These are phyloP conservation scores for Suhomyces faveliae DNA, from an alignment of 805 yeast species.

Conservation along the genomic window DNA sequence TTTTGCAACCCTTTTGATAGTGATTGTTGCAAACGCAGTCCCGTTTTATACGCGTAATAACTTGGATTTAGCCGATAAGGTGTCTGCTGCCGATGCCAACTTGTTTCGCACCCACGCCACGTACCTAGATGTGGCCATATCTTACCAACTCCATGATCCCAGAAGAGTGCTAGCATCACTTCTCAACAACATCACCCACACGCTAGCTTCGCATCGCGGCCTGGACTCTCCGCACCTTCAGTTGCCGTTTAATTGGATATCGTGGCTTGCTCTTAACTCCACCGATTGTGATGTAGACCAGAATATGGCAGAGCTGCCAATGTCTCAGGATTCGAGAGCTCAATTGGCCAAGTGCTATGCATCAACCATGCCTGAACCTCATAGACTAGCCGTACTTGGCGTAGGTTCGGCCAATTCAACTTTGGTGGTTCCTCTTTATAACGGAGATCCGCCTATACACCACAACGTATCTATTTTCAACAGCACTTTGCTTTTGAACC, in stretches of 20 bases:
- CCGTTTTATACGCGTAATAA: neutral
- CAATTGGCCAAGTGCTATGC: constrained; percentile 32
- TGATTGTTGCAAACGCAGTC: constrained; percentile 1
- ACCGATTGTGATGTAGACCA: neutral
- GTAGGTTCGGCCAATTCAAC: constrained; percentile 16
- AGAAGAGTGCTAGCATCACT: constrained; percentile 30
- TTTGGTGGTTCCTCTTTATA: constrained; percentile 22
- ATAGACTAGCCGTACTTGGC: constrained; percentile 31
- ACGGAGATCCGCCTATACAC: no score
- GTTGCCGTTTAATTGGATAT: constrained; percentile 33
- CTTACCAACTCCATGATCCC: constrained; percentile 21
- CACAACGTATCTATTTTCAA: neutral
- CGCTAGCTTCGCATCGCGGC: constrained; percentile 7
- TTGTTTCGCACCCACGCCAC: neutral
- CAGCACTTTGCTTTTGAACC: neutral
- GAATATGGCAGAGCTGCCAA: neutral
- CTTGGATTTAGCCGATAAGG: neutral
- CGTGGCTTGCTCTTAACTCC: constrained; percentile 16
- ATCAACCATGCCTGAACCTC: constrained; percentile 25
- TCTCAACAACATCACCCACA: constrained; percentile 9
- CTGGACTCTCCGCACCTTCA: constrained; percentile 21
- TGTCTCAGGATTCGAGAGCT: neutral
- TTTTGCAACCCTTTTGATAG: neutral
- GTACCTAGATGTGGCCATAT: neutral
- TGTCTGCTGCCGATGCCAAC: constrained; percentile 2